Evolutionary conservation across 306 rosid genomes (phyloP).

Genomic region (Fragaria nilgerrensis): DNA sequence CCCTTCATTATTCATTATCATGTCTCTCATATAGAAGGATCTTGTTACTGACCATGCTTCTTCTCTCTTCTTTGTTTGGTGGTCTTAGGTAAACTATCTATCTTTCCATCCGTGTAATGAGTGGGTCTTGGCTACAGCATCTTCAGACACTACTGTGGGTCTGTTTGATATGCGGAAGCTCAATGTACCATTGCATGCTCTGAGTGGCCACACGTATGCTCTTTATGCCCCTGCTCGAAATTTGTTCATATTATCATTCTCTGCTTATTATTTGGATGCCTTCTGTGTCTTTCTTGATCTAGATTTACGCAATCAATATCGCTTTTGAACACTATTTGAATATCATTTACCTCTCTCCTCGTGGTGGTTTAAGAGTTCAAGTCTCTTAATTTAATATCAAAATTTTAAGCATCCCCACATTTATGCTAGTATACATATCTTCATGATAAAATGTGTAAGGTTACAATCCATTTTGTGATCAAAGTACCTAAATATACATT

Average conservation of each 20-base stretch:
- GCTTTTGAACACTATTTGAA: not conserved
- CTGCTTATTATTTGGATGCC: not conserved
- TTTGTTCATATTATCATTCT: not conserved
- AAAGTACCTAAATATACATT: not conserved
- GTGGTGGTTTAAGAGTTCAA: not conserved
- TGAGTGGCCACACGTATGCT: constrained; percentile 78
- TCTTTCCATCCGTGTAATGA: constrained; percentile 82
- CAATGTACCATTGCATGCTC: constrained; percentile 56
- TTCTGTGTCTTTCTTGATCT: not conserved
- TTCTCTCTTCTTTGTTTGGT: constrained; percentile 12
- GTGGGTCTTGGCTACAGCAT: constrained; percentile 91
- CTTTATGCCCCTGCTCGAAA: not conserved
- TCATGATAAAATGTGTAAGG: not conserved
- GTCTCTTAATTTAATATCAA: not conserved
- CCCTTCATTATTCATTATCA: not conserved
- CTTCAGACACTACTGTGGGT: constrained; percentile 79
- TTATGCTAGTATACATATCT: not conserved
- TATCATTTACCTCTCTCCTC: not conserved
- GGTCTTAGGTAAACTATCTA: constrained; percentile 72
- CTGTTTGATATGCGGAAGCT: constrained; percentile 83
- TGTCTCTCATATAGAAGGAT: not conserved
- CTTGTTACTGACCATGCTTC: not conserved
- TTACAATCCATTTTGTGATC: not conserved
- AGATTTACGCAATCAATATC: not conserved
- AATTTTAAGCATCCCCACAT: not conserved